These are phyloP conservation scores for Musa beccarii DNA, from an alignment of 176 grass and related monocot genomes.

Conservation along the genomic window DNA sequence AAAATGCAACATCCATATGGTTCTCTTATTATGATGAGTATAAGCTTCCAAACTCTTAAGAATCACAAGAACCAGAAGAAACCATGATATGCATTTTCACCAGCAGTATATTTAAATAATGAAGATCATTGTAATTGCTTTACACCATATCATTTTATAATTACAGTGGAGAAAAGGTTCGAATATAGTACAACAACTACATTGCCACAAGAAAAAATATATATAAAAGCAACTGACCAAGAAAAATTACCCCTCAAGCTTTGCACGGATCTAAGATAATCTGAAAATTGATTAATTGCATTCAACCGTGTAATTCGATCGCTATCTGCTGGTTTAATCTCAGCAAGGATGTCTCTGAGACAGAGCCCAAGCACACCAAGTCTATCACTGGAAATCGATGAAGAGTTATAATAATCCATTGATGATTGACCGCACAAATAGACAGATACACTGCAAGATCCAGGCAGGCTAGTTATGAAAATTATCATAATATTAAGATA, in stretches of 20 bases:
- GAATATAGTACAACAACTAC: background rate
- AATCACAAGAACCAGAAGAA: background rate
- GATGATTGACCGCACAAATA: background rate
- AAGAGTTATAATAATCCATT: background rate
- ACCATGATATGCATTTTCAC: background rate
- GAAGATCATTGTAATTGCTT: background rate
- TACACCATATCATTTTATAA: background rate
- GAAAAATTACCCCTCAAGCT: constrained; percentile 34
- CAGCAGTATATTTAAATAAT: background rate
- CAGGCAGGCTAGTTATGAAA: background rate
- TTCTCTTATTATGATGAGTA: background rate
- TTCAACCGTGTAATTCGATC: constrained; percentile 36
- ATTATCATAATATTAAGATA: background rate
- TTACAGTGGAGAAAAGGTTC: background rate
- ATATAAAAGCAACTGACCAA: background rate
- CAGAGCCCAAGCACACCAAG: constrained; percentile 27
- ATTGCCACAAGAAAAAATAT: background rate
- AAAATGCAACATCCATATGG: no score
- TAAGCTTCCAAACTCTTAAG: background rate
- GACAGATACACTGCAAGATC: background rate
- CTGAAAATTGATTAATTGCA: constrained; percentile 47
- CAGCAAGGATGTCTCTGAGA: constrained; percentile 50
- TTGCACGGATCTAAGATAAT: constrained; percentile 31
- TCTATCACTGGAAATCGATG: background rate
- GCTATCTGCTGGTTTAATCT: constrained; percentile 52